These are phyloP conservation scores for Gossypium schwendimanii DNA, from an alignment of 441 rosid genomes.

Conservation along the genomic window DNA sequence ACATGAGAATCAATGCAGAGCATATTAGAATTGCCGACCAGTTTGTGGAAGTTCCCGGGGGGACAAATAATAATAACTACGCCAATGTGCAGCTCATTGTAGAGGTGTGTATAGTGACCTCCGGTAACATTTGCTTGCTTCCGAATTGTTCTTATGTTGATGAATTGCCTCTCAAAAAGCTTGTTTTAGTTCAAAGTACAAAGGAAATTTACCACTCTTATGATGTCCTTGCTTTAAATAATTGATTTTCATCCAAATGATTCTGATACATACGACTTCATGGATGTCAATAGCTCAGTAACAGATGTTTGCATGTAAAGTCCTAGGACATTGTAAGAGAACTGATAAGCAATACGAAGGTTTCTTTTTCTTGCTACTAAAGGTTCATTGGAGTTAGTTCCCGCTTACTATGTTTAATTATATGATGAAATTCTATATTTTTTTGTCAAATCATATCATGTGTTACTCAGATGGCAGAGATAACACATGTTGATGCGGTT, in stretches of 20 bases:
- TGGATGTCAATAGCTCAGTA: constrained; percentile 1
- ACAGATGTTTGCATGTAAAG: constrained; percentile 6
- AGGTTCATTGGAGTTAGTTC: constrained; percentile 7
- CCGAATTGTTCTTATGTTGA: constrained; percentile 9
- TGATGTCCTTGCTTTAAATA: not conserved
- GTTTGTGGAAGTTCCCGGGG: constrained; percentile 99
- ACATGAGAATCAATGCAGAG: constrained; percentile 99
- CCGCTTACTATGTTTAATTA: not conserved
- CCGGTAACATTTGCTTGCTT: not conserved
- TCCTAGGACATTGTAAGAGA: constrained; percentile 9
- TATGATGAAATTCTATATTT: constrained; percentile 3
- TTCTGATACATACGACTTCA: not conserved
- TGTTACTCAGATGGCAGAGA: constrained; percentile 84
- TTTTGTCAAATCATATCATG: constrained; percentile 13
- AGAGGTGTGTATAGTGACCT: constrained; percentile 51
- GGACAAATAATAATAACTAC: constrained; percentile 97
- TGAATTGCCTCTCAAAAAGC: constrained; percentile 6
- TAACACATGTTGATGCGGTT: constrained; percentile 96
- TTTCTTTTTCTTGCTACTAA: not conserved
- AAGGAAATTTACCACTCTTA: constrained; percentile 1
- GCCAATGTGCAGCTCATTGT: constrained; percentile 99
- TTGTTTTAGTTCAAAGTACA: not conserved
- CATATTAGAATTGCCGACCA: constrained; percentile 99
- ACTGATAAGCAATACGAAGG: not conserved
- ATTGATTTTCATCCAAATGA: not conserved